These are phyloP conservation scores for Botrytis squamosa DNA, from an alignment of 2,329 filamentous ascomycete species.

Conservation along the genomic window DNA sequence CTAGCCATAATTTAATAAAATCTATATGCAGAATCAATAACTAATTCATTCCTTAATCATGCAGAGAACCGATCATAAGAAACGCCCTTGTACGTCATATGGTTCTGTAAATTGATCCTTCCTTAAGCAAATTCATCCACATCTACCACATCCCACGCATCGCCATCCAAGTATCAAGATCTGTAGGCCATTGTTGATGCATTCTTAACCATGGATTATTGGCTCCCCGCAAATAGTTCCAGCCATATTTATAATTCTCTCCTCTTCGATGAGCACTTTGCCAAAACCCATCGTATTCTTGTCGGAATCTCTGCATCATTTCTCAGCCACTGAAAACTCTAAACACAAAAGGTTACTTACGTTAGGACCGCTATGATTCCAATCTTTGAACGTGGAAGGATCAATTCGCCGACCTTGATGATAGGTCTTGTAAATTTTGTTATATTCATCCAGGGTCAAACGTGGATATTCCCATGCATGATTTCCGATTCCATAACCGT, in stretches of 20 bases:
- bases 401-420: constrained; percentile 20
- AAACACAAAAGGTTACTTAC: constrained; percentile 19
- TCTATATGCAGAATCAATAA: background rate
- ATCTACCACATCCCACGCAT: constrained; percentile 10
- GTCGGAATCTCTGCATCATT: constrained; percentile 30
- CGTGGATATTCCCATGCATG: constrained; percentile 28
- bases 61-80: background rate
- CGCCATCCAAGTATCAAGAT: constrained; percentile 24
- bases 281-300: constrained; percentile 36
- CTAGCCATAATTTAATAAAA: background rate
- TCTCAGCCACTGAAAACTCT: constrained; percentile 1
- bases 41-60: background rate
- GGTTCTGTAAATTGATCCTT: background rate
- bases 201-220: constrained; percentile 24
- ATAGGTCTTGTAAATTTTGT: constrained; percentile 24
- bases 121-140: background rate
- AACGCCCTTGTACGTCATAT: background rate
- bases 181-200: constrained; percentile 23
- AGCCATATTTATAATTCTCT: constrained; percentile 25
- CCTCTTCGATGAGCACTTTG: constrained; percentile 34
- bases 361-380: constrained; percentile 34
- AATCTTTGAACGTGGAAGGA: constrained; percentile 30
- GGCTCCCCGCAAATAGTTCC: background rate
- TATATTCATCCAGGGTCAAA: constrained; percentile 31
- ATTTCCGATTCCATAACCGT: constrained; percentile 19